A percentile compares a stretch with the other conserved stretches of the same genome.
Evolutionary conservation across 441 rosid genomes (phyloP).

Genomic region (Cnidoscolus chayamansa): DNA sequence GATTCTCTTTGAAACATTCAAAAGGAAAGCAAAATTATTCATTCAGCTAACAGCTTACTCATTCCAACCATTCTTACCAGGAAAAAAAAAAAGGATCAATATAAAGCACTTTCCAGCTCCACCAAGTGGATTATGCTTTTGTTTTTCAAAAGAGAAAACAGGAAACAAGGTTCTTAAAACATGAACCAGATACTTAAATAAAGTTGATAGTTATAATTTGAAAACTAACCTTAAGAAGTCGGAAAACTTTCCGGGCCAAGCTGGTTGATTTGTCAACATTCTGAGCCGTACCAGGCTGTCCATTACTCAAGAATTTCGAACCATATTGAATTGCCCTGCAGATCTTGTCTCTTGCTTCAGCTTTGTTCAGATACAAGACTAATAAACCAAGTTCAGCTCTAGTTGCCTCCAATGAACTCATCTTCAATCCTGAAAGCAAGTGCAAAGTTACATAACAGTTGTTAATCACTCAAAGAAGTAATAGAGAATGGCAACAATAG

Average conservation of each 20-base stretch:
- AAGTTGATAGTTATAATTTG: background rate
- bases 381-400: slow-evolving; percentile 90
- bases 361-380: slow-evolving; percentile 83
- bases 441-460: slow-evolving; percentile 1
- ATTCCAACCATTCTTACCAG: background rate
- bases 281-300: slow-evolving; percentile 92
- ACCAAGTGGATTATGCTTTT: background rate
- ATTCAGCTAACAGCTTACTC: background rate
- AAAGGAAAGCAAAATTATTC: background rate
- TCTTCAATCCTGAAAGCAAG: slow-evolving; percentile 36
- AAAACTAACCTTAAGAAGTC: slow-evolving; percentile 75
- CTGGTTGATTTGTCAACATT: slow-evolving; percentile 92
- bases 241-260: slow-evolving; percentile 93
- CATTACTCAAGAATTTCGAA: slow-evolving; percentile 82
- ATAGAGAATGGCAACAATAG: slow-evolving; percentile 5
- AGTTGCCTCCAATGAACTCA: slow-evolving; percentile 78
- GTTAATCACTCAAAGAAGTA: background rate
- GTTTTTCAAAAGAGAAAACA: background rate
- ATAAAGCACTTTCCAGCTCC: background rate
- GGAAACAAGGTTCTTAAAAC: background rate
- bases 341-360: slow-evolving; percentile 98
- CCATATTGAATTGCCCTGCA: slow-evolving; percentile 97
- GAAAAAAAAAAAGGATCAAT: background rate
- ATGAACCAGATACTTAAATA: background rate
- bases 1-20: background rate